Base-by-base conservation (phyloP, 208 protist genomes). In the Leishmania tarentolae region DNA sequence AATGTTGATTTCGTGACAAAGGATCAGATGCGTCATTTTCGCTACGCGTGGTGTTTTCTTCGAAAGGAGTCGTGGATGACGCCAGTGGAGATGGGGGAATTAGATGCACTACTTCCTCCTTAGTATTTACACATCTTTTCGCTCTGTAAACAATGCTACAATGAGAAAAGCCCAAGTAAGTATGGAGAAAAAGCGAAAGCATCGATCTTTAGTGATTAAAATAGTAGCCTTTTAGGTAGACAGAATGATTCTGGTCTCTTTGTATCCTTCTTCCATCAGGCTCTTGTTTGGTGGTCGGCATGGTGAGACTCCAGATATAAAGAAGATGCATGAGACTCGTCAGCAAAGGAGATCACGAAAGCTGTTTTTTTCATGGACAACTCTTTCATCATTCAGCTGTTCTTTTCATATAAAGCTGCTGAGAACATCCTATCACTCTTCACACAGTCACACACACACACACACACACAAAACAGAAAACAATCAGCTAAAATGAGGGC, bases 21-120 rank as follows among this genome's bases (percentile, higher is more conserved):
- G 47, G 89, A 96, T 1, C 92, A 97, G 75, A 95, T 95, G 87
- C 84, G 84, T 4, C 89, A 95, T 65, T 97, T 97, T 87, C 88
- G 94, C 44, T 97, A 94, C 86, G 91, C 90, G 52, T 97, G 94
- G 93, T 95, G 91, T 61, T 94, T 95, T 90, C 71, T 97, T 57
- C 82, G 94, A 42, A 83, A 84, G 66, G 92, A 96, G 71, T 91
- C 90, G 9, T 91, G 89, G 73, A 92, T 97, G 89, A 96, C 91
- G 28, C 88, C 94, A 7, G 88, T 97, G 42, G 92, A 95, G 53
- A 88, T 97, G 77, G 83, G 82, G 21, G 92, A 97, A 78, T 80
- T 97, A 65, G 92, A 97, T 80, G 66, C 47, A 46, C 85, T 97
- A n/a, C 84, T 97, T 15, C 94, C 94, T 44, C 85, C 89, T 0